A percentile compares a stretch with the other conserved stretches of the same genome.
phyloP scores from a whole-genome alignment of 1,139 yeast species.

The Candida freyschussii region DNA sequence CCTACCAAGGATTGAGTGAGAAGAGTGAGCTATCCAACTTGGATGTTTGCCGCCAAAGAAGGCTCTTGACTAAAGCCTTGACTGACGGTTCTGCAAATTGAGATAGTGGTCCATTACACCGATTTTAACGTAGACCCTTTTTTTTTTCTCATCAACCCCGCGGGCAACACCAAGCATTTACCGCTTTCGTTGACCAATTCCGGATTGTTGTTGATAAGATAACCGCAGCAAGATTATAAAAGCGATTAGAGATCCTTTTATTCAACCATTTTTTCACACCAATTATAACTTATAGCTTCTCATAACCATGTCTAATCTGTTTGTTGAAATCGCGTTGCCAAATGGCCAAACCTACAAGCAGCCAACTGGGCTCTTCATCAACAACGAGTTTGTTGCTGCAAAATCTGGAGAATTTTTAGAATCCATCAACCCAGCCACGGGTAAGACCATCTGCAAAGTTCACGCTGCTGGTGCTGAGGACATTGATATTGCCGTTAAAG shows the following conservation, averaged over 20 bases:
- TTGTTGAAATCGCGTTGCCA: slow-evolving; percentile 18
- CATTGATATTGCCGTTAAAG: slow-evolving; percentile 70
- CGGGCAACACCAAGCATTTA: too few species aligned
- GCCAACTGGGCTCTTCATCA: slow-evolving; percentile 61
- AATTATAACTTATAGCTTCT: not conserved
- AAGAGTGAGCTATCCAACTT: too few species aligned
- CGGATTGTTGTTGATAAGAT: not conserved
- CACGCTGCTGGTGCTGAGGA: slow-evolving; percentile 65
- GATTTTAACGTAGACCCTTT: too few species aligned
- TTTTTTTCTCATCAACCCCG: too few species aligned
- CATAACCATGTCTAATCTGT: slow-evolving; percentile 16
- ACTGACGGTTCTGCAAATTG: too few species aligned
- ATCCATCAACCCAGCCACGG: slow-evolving; percentile 61
- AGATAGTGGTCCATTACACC: too few species aligned
- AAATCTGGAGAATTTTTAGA: slow-evolving; percentile 48
- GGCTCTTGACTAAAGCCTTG: too few species aligned
- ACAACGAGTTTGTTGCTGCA: slow-evolving; percentile 50
- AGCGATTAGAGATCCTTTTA: not conserved
- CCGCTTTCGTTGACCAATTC: not conserved
- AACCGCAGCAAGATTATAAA: not conserved
- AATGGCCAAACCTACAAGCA: slow-evolving; percentile 32
- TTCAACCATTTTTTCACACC: not conserved
- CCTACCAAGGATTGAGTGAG: too few species aligned
- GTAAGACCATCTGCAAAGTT: slow-evolving; percentile 58
- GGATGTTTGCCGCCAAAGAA: too few species aligned